A percentile compares a stretch with the other conserved stretches of the same genome.
phyloP scores from a whole-genome alignment of 768 basidiomycete species.

The Hebeloma cylindrosporum region DNA sequence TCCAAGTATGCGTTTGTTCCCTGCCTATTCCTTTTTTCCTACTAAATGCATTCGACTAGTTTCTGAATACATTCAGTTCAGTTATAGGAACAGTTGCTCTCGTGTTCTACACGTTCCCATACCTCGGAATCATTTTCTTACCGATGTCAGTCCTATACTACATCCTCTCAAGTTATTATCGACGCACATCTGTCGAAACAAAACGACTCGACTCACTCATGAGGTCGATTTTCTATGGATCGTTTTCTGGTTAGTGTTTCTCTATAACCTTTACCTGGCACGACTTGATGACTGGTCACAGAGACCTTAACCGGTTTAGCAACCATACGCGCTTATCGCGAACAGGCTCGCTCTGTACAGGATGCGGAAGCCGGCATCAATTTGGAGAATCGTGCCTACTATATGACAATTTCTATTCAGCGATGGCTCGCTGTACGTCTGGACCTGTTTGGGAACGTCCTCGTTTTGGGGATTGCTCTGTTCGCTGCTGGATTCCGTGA shows the following conservation, averaged over 20 bases:
- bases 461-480: constrained; percentile 70
- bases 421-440: constrained; percentile 64
- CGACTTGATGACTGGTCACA: constrained; percentile 20
- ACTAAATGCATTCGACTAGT: constrained; percentile 3
- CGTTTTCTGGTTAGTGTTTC: constrained; percentile 48
- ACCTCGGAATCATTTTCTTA: constrained; percentile 61
- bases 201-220: constrained; percentile 65
- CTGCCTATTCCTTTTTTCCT: neutral
- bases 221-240: constrained; percentile 57
- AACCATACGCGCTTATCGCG: constrained; percentile 61
- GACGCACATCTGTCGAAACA: constrained; percentile 60
- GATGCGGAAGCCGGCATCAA: constrained; percentile 56
- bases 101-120: constrained; percentile 69
- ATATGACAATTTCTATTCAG: constrained; percentile 66
- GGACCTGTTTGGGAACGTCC: constrained; percentile 64
- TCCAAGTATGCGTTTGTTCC: constrained; percentile 35
- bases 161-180: constrained; percentile 53
- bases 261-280: neutral
- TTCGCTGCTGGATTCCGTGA: constrained; percentile 71
- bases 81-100: constrained; percentile 57
- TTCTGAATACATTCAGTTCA: constrained; percentile 25
- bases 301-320: constrained; percentile 65
- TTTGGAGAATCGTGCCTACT: constrained; percentile 62
- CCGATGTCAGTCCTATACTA: constrained; percentile 57
- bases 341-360: constrained; percentile 52